phyloP scores from a whole-genome alignment of 2,329 filamentous ascomycete species.

The Ascochyta lentis region DNA sequence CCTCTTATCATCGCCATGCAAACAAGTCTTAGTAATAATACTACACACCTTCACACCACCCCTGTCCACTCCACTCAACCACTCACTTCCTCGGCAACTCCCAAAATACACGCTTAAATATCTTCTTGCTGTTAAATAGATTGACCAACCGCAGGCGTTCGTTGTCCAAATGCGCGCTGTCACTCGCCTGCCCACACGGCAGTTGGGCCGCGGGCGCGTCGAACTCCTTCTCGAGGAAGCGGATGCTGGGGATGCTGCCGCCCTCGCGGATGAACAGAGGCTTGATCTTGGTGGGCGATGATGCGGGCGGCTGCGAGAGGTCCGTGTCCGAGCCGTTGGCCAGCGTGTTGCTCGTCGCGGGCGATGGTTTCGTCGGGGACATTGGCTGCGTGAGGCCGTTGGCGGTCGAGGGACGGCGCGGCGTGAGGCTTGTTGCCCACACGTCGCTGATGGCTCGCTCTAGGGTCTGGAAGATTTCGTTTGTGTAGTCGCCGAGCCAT shows the following conservation, averaged over 20 bases:
- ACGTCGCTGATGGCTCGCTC: slow-evolving; percentile 84
- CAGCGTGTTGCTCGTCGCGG: slow-evolving; percentile 60
- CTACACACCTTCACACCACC: too few relatives aligned
- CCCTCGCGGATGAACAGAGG: slow-evolving; percentile 95
- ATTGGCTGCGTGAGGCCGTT: background rate
- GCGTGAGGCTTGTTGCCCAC: slow-evolving; percentile 68
- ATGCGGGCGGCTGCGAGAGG: slow-evolving; percentile 3
- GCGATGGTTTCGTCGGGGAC: slow-evolving; percentile 34
- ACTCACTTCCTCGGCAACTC: slow-evolving; percentile 54
- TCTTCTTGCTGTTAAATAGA: slow-evolving; percentile 87
- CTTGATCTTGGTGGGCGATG: slow-evolving; percentile 49
- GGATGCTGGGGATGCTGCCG: slow-evolving; percentile 90
- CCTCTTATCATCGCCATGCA: too few relatives aligned
- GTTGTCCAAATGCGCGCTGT: slow-evolving; percentile 92
- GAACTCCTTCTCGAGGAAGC: slow-evolving; percentile 95
- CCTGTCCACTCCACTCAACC: too few relatives aligned
- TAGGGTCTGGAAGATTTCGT: slow-evolving; percentile 88
- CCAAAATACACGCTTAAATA: slow-evolving; percentile 85
- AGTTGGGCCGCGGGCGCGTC: slow-evolving; percentile 88
- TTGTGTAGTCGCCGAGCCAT: slow-evolving; percentile 91
- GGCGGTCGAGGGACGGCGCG: slow-evolving; percentile 17
- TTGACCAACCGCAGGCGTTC: slow-evolving; percentile 90
- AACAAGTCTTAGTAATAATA: too few relatives aligned
- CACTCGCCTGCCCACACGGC: slow-evolving; percentile 92
- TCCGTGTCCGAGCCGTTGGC: slow-evolving; percentile 49